Conservation (phyloP, 108 stramenopile species). For the Stephanodiscus minutulus region DNA sequence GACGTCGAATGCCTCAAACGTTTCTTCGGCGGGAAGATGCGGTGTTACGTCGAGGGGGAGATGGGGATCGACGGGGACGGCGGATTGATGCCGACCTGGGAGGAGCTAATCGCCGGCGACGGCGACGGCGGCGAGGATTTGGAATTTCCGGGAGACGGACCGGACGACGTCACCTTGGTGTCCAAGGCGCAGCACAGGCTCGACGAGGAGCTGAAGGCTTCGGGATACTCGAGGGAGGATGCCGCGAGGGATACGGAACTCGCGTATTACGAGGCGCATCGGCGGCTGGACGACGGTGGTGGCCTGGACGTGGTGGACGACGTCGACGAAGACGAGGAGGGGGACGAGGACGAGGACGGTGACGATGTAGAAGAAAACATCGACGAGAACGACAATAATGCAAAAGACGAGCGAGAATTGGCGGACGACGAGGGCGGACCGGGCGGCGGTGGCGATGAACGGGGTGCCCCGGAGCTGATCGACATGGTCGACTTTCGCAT, state of each 20-base stretch:
- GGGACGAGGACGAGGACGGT: constrained; percentile 40
- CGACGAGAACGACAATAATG: constrained; percentile 11
- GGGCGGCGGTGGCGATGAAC: constrained; percentile 23
- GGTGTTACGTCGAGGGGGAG: constrained; percentile 74
- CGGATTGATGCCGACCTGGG: constrained; percentile 64
- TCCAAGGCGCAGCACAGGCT: constrained; percentile 63
- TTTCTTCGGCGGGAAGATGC: constrained; percentile 89
- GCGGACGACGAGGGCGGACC: constrained; percentile 23
- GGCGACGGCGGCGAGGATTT: constrained; percentile 13
- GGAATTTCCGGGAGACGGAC: constrained; percentile 31
- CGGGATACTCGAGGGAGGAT: constrained; percentile 78
- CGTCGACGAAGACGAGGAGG: constrained; percentile 48
- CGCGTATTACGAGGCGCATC: constrained; percentile 64
- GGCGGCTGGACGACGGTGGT: constrained; percentile 1
- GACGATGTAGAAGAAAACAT: constrained; percentile 15
- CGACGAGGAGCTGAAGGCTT: constrained; percentile 79
- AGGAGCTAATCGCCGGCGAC: constrained; percentile 45
- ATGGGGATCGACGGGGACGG: constrained; percentile 37
- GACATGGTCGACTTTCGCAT: constrained; percentile 38
- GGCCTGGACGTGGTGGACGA: constrained; percentile 59
- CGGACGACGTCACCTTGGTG: constrained; percentile 41
- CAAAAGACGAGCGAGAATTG: constrained; percentile 1
- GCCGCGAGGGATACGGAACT: constrained; percentile 73
- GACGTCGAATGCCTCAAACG: constrained; percentile 82
- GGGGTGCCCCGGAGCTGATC: constrained; percentile 41